phyloP scores from a whole-genome alignment of 345 rosid genomes.

The Ailanthus altissimus region DNA sequence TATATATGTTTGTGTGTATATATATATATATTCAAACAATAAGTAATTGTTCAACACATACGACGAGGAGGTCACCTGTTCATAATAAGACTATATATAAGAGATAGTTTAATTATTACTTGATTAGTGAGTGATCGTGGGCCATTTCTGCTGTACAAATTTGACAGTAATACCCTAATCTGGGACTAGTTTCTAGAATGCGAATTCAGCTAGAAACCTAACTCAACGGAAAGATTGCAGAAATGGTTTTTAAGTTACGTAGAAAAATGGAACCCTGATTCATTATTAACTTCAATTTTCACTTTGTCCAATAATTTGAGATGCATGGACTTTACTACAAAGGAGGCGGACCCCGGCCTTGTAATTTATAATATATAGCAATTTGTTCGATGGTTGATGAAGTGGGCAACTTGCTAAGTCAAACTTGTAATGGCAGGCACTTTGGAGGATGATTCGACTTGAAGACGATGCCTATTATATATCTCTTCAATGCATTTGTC shows the following conservation, averaged over 20 bases:
- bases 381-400: slow-evolving; percentile 11
- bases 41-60: no score
- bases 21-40: no score
- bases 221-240: neutral
- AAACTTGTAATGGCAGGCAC: slow-evolving; percentile 30
- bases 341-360: neutral
- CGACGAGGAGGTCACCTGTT: no score
- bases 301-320: neutral
- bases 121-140: neutral
- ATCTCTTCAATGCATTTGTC: slow-evolving; percentile 4
- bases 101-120: neutral
- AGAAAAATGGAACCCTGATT: neutral
- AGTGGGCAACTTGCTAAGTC: slow-evolving; percentile 26
- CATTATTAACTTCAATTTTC: neutral
- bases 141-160: neutral
- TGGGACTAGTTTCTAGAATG: neutral
- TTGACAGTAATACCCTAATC: neutral
- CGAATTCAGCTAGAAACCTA: neutral
- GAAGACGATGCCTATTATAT: slow-evolving; percentile 24
- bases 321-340: neutral
- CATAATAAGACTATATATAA: no score
- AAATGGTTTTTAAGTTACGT: neutral
- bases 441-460: slow-evolving; percentile 28
- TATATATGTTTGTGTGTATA: no score
- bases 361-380: neutral